Percentiles rank a stretch among this genome's conserved stretches.
Conservation (phyloP, 768 basidiomycete species). For the Myochromella boudieri region DNA sequence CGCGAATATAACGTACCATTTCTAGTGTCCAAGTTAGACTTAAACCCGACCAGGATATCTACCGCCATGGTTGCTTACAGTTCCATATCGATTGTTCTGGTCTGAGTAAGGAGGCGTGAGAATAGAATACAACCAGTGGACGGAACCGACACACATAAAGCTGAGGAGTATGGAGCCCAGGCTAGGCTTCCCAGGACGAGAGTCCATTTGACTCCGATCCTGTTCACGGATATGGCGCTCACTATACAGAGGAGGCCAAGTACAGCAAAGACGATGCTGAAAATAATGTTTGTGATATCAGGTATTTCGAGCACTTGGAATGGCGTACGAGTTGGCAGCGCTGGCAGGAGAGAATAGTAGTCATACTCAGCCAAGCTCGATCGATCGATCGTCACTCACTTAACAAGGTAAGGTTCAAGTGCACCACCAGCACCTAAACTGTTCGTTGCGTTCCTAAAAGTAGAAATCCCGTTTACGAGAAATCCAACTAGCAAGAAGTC, state of each 20-base stretch:
- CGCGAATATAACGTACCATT: slow-evolving; percentile 19
- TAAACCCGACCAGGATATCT: not conserved
- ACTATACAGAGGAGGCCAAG: slow-evolving; percentile 18
- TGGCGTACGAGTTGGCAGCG: slow-evolving; percentile 7
- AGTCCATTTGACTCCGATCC: slow-evolving; percentile 15
- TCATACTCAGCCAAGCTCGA: no score
- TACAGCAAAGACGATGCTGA: slow-evolving; percentile 17
- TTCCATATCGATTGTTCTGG: slow-evolving; percentile 21
- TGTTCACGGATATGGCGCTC: slow-evolving; percentile 17
- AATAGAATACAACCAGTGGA: not conserved
- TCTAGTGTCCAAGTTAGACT: not conserved
- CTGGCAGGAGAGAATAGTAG: not conserved
- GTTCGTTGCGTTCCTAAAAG: slow-evolving; percentile 18
- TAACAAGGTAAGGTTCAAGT: slow-evolving; percentile 16
- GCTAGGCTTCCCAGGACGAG: slow-evolving; percentile 16
- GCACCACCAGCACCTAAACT: slow-evolving; percentile 18
- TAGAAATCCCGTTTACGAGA: not conserved
- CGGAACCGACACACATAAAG: slow-evolving; percentile 11
- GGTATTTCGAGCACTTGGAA: not conserved
- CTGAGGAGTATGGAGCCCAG: slow-evolving; percentile 16
- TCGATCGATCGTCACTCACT: slow-evolving; percentile 12
- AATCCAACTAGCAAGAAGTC: no score
- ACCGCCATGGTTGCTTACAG: slow-evolving; percentile 9
- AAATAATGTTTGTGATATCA: not conserved
- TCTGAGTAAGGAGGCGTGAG: slow-evolving; percentile 9